Evolutionary conservation across 1,284 basidiomycete species (phyloP).

Genomic region (Marasmius sp.): DNA sequence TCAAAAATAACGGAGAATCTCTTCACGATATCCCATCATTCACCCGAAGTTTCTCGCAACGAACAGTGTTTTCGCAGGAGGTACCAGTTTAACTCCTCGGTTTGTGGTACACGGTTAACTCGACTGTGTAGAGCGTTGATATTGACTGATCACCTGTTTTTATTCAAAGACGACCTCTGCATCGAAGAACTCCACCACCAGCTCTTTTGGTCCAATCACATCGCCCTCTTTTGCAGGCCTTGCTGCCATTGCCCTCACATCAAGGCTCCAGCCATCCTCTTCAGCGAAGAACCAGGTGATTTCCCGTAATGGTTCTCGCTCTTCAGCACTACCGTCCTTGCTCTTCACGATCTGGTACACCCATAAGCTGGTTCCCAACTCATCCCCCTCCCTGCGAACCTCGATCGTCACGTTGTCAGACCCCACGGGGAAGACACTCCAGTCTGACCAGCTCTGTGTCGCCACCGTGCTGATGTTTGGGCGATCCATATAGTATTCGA

Average conservation of each 20-base stretch:
- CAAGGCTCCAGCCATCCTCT: background rate
- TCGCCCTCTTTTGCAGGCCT: background rate
- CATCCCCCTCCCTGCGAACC: background rate
- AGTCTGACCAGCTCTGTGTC: background rate
- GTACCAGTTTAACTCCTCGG: too few species aligned
- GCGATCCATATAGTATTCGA: background rate
- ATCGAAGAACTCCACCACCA: background rate
- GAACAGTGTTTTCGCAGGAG: too few species aligned
- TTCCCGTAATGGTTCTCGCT: background rate
- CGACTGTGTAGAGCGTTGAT: too few species aligned
- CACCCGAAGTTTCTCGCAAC: too few species aligned
- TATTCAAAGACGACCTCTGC: background rate
- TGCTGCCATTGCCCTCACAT: background rate
- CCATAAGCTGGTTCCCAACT: background rate
- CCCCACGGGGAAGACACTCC: background rate
- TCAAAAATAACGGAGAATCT: too few species aligned
- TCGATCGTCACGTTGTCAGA: background rate
- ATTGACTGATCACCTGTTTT: too few species aligned
- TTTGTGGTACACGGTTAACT: too few species aligned
- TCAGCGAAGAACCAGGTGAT: background rate
- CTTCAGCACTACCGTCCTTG: background rate
- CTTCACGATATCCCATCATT: too few species aligned
- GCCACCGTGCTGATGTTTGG: background rate
- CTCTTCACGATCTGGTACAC: background rate
- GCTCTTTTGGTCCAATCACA: background rate